Base-by-base conservation (phyloP, 306 rosid genomes). In the Potentilla sterilis region DNA sequence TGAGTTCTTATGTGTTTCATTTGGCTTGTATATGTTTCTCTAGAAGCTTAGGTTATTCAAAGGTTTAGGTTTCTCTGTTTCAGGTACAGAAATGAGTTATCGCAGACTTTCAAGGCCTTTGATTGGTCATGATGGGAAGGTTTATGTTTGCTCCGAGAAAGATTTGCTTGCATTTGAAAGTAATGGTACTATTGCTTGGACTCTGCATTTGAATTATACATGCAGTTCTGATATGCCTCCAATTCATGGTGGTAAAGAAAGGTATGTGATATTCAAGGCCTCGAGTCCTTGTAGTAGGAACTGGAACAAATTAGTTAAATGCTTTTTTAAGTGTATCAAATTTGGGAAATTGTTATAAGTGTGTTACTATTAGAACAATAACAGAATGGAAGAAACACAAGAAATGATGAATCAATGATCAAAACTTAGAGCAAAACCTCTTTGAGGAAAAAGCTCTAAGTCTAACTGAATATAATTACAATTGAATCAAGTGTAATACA, bases 141-240 rank as follows among this genome's bases (percentile, higher is more conserved):
- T 92, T 44, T 92, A 89, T 51, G 75, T 75, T 59, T 89, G 97
- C 70, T 89, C 90, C 43, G 83, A 66, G 21, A 79, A 82, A 28
- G 83, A 75, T 22, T 79, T 92, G 11, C 83, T 81, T 6, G 88
- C 90, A 21, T 92, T 92, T 78, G 87, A 92, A 82, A 86, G 66
- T 68, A 92, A 92, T 5, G 97, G 93, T 11, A 77, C 87, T 37
- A 84, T 89, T 77, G 85, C 87, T 12, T 92, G 96, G 96, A 82
- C 80, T 34, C 5, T 89, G 57, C 89, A 78, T 81, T 21, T 89
- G 52, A 87, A 89, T 55, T 77, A 84, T 55, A 85, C 84, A 38
- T 89, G 97, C 78, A 78, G 78, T 48, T 15, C 74, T 59, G 83
- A 73, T 21, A 28, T 81, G 32, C 70, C 91, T 32, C 93, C 97